Conservation (phyloP, 2,329 filamentous ascomycete species). For the Phoma sp. region DNA sequence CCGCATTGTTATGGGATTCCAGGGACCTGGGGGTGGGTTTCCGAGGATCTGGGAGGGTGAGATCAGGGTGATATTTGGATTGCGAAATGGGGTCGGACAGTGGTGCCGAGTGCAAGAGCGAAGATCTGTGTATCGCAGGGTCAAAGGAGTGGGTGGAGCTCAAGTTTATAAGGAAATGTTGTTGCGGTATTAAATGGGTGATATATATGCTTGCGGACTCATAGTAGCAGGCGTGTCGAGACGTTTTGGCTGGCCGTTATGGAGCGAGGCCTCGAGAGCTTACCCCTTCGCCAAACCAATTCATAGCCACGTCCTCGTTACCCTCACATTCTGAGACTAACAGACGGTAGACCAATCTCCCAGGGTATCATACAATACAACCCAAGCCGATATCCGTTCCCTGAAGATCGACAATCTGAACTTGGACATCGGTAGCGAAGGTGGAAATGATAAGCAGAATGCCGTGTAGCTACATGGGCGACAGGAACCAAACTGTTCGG, state of each 20-base stretch:
- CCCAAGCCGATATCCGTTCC: neutral
- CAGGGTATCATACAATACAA: neutral
- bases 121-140: neutral
- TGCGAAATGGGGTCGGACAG: no score
- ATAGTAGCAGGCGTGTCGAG: neutral
- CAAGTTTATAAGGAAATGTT: neutral
- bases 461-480: neutral
- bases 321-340: neutral
- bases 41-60: no score
- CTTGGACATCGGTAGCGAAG: constrained; percentile 11
- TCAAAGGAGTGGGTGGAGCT: neutral
- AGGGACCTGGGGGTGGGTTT: no score
- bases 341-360: neutral
- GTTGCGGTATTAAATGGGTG: constrained; percentile 1
- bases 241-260: neutral
- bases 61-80: no score
- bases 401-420: constrained; percentile 6
- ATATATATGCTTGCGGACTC: neutral
- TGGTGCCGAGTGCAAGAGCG: neutral
- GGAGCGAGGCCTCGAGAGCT: neutral
- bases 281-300: neutral
- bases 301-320: neutral
- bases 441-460: constrained; percentile 11
- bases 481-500: neutral
- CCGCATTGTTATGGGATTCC: neutral